Evolutionary conservation across 495 filamentous ascomycete species (phyloP).

Genomic region (Lindgomyces ingoldianus): DNA sequence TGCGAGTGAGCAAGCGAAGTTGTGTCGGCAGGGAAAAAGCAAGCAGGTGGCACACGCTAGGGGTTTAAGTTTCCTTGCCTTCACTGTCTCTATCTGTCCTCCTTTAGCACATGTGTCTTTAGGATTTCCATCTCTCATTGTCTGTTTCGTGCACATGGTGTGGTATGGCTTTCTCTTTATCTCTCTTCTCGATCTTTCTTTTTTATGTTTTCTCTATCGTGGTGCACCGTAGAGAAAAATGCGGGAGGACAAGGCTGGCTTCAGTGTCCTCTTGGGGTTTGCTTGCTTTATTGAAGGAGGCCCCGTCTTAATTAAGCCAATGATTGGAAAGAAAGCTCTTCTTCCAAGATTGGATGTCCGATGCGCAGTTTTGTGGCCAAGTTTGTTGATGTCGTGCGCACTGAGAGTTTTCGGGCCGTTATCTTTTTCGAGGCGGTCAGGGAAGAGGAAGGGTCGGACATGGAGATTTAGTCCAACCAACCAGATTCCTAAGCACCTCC

Average conservation of each 20-base stretch:
- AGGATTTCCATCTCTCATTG: constrained; percentile 7
- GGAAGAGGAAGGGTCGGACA: too few relatives aligned
- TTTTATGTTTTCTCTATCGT: constrained; percentile 7
- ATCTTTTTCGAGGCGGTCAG: neutral
- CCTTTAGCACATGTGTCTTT: constrained; percentile 26
- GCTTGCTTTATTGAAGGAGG: constrained; percentile 1
- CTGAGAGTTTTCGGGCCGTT: neutral
- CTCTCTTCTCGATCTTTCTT: constrained; percentile 9
- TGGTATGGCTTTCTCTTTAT: constrained; percentile 11
- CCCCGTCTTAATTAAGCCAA: constrained; percentile 27
- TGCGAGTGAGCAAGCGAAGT: constrained; percentile 17
- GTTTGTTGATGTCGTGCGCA: too few relatives aligned
- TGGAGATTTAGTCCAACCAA: neutral
- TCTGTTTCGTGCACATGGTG: constrained; percentile 12
- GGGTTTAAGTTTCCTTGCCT: constrained; percentile 23
- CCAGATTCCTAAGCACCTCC: neutral
- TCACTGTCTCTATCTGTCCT: constrained; percentile 27
- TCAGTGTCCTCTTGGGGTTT: constrained; percentile 18
- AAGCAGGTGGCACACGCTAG: constrained; percentile 6
- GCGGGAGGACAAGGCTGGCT: constrained; percentile 24
- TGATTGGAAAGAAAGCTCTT: constrained; percentile 21
- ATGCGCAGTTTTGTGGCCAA: neutral
- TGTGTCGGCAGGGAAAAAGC: constrained; percentile 17
- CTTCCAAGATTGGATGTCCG: neutral
- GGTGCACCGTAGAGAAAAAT: constrained; percentile 23